Percentiles rank a stretch among this genome's conserved stretches.
Conservation (phyloP, 1,139 yeast species). For the Kurtzmaniella quercitrusa region DNA sequence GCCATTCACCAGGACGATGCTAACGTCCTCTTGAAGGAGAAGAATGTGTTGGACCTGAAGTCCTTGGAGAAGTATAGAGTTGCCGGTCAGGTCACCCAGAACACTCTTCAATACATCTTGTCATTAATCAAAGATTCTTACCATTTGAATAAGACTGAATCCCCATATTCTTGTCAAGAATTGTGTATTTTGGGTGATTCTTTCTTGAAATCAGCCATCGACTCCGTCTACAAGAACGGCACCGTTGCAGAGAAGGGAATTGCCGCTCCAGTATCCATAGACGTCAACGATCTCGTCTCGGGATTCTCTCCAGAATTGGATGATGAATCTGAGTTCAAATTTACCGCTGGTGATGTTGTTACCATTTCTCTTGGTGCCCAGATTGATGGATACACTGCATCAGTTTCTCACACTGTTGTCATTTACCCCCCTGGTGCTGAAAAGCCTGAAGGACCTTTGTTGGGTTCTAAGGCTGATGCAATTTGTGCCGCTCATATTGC, state of each 20-base stretch:
- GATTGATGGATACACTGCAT: constrained; percentile 90
- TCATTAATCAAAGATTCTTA: constrained; percentile 68
- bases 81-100: constrained; percentile 91
- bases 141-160: constrained; percentile 47
- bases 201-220: constrained; percentile 54
- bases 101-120: constrained; percentile 65
- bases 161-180: constrained; percentile 60
- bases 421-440: constrained; percentile 62
- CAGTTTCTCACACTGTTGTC: constrained; percentile 80
- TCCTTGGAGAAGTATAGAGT: constrained; percentile 78
- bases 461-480: constrained; percentile 87
- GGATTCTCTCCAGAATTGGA: constrained; percentile 88
- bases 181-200: constrained; percentile 80
- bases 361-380: constrained; percentile 85
- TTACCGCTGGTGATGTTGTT: constrained; percentile 77
- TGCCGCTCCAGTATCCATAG: constrained; percentile 85
- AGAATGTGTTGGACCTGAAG: constrained; percentile 58
- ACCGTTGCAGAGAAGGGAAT: constrained; percentile 76
- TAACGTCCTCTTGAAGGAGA: constrained; percentile 67
- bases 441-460: constrained; percentile 69
- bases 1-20: constrained; percentile 70
- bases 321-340: constrained; percentile 49
- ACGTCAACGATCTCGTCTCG: constrained; percentile 69
- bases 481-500: constrained; percentile 87
- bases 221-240: constrained; percentile 45